phyloP scores from a whole-genome alignment of 2,329 filamentous ascomycete genomes.

The Talaromyces amestolkiae region DNA sequence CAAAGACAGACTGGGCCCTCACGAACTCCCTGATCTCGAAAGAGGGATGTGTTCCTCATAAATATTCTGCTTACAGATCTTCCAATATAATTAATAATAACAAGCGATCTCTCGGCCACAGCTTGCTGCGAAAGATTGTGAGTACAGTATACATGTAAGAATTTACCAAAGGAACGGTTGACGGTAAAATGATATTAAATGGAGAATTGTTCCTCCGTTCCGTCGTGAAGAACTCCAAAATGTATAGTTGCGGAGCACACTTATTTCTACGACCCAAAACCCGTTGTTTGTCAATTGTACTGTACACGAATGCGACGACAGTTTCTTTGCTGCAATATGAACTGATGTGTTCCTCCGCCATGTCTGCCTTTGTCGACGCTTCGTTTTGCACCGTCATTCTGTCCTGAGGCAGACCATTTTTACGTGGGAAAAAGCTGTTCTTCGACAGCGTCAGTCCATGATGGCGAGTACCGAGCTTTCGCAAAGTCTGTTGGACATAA shows the following conservation, averaged over 20 bases:
- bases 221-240: not conserved
- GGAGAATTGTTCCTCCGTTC: not conserved
- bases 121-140: no score
- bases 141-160: not conserved
- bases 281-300: not conserved
- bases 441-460: not conserved
- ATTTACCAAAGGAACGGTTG: no score
- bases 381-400: not conserved
- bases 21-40: no score
- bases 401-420: not conserved
- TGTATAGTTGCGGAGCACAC: not conserved
- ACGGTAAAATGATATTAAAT: not conserved
- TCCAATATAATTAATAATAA: no score
- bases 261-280: not conserved
- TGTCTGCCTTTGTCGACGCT: constrained; percentile 3
- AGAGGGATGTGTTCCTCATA: no score
- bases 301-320: not conserved
- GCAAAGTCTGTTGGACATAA: constrained; percentile 44
- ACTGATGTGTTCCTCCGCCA: constrained; percentile 1
- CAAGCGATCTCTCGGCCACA: no score
- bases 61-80: no score
- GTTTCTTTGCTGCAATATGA: not conserved
- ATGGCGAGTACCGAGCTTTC: constrained; percentile 43
- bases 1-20: no score
- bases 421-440: not conserved